phyloP scores from a whole-genome alignment of 2,329 filamentous ascomycete genomes.

The Pyricularia sp. region DNA sequence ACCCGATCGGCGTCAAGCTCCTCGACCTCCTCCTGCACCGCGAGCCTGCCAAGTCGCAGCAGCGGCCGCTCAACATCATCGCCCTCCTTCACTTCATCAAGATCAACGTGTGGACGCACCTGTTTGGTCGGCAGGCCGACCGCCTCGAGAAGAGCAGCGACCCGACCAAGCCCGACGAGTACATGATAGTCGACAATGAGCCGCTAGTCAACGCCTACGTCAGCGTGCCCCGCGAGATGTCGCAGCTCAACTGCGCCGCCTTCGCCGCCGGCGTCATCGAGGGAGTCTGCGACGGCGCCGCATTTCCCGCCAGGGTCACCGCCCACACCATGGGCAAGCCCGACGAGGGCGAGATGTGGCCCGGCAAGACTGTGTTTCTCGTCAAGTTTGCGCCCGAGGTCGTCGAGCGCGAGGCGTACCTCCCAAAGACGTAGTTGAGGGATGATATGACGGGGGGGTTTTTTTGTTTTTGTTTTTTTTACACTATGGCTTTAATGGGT shows the following conservation, averaged over 20 bases:
- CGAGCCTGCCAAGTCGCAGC: slow-evolving; percentile 54
- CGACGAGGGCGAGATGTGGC: slow-evolving; percentile 72
- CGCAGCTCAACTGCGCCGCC: slow-evolving; percentile 87
- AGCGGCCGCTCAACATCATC: slow-evolving; percentile 76
- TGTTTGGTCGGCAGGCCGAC: slow-evolving; percentile 84
- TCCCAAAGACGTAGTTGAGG: slow-evolving; percentile 41
- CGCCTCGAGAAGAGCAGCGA: slow-evolving; percentile 80
- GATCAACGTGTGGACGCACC: slow-evolving; percentile 78
- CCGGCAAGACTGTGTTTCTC: slow-evolving; percentile 87
- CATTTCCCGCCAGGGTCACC: slow-evolving; percentile 77
- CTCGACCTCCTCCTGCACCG: slow-evolving; percentile 91
- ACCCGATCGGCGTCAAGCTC: slow-evolving; percentile 84
- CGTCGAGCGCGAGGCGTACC: slow-evolving; percentile 75
- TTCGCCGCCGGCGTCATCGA: slow-evolving; percentile 93
- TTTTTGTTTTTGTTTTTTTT: too few relatives aligned
- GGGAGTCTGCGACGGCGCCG: slow-evolving; percentile 86
- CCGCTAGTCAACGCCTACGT: slow-evolving; percentile 92
- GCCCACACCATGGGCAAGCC: slow-evolving; percentile 62
- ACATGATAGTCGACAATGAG: slow-evolving; percentile 99
- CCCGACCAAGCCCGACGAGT: slow-evolving; percentile 77
- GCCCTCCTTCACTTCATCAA: slow-evolving; percentile 91
- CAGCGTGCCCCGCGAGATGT: slow-evolving; percentile 88
- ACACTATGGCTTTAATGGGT: background rate
- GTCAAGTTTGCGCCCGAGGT: slow-evolving; percentile 88
- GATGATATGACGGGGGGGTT: background rate